A percentile compares a stretch with the other conserved stretches of the same genome.
phyloP scores from a whole-genome alignment of 495 filamentous ascomycete genomes.

The Hypoxylon crocopeplum region DNA sequence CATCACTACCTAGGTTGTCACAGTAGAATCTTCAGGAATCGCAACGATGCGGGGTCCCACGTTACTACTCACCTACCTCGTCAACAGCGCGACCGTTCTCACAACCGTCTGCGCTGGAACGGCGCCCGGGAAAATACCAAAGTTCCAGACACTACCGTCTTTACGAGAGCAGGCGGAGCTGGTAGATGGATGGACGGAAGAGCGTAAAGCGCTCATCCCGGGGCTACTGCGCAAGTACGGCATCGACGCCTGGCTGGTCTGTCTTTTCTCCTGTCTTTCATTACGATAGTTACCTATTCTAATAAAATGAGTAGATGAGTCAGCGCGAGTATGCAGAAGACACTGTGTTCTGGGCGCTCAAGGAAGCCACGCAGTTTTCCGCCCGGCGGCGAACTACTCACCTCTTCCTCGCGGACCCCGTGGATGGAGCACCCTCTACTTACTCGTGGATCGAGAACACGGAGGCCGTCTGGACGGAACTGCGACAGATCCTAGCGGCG shows the following conservation, averaged over 20 bases:
- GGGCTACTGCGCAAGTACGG: conserved; percentile 49
- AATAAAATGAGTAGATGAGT: conserved; percentile 44
- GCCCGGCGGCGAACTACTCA: conserved; percentile 52
- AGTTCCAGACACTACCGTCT: conserved; percentile 47
- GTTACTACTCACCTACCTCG: conserved; percentile 11
- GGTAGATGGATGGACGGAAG: conserved; percentile 49
- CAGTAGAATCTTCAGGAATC: too few relatives aligned
- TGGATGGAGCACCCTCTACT: conserved; percentile 19
- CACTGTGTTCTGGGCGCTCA: conserved; percentile 57
- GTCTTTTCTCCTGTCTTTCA: conserved; percentile 17
- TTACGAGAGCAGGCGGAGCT: conserved; percentile 51
- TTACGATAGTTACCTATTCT: neutral
- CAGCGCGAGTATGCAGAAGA: conserved; percentile 59
- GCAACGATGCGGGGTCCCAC: conserved; percentile 32
- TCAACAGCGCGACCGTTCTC: conserved; percentile 17
- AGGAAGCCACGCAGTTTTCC: conserved; percentile 50
- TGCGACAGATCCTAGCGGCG: conserved; percentile 39
- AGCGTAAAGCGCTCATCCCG: conserved; percentile 48
- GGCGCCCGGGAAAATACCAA: conserved; percentile 34
- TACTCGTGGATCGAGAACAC: conserved; percentile 56
- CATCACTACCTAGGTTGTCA: neutral
- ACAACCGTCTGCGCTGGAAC: conserved; percentile 9
- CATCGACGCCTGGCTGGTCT: conserved; percentile 56
- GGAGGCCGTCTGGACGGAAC: conserved; percentile 44
- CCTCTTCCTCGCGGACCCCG: conserved; percentile 49